These are phyloP conservation scores for Tephrocybe sp. DNA, from an alignment of 768 basidiomycete species.

Conservation along the genomic window DNA sequence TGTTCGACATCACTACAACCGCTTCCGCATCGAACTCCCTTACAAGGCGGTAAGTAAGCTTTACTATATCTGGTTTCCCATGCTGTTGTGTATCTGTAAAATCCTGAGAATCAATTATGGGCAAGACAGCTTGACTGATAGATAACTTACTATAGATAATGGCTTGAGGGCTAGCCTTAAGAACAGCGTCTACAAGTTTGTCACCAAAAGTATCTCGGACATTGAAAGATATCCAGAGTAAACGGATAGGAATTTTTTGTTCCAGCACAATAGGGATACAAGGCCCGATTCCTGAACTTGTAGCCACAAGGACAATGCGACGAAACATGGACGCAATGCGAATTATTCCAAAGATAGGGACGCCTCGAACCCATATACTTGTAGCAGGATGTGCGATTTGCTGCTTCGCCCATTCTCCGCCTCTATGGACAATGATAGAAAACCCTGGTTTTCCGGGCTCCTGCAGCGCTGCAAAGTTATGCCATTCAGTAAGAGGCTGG, in stretches of 20 bases:
- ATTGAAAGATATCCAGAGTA: conserved; percentile 62
- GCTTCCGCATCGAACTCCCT: conserved; percentile 50
- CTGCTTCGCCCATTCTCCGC: conserved; percentile 59
- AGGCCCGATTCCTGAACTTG: conserved; percentile 56
- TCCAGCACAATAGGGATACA: conserved; percentile 55
- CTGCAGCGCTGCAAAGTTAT: conserved; percentile 53
- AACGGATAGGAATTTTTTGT: conserved; percentile 45
- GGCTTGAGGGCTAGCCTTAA: conserved; percentile 49
- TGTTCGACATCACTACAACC: conserved; percentile 58
- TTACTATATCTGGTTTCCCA: conserved; percentile 49
- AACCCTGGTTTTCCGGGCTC: conserved; percentile 46
- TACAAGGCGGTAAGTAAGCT: conserved; percentile 42
- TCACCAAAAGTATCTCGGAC: conserved; percentile 61
- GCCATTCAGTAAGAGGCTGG: conserved; percentile 54
- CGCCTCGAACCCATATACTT: conserved; percentile 55
- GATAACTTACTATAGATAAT: conserved; percentile 48
- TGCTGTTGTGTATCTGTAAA: conserved; percentile 38
- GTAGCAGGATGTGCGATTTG: conserved; percentile 52
- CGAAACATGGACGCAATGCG: conserved; percentile 54
- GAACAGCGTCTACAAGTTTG: conserved; percentile 52
- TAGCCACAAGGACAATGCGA: conserved; percentile 55
- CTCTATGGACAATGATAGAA: conserved; percentile 54
- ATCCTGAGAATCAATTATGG: background rate
- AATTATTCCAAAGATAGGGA: conserved; percentile 53
- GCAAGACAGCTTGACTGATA: background rate